Conservation (phyloP, 345 rosid genomes). For the Anastatica hierochuntica region DNA sequence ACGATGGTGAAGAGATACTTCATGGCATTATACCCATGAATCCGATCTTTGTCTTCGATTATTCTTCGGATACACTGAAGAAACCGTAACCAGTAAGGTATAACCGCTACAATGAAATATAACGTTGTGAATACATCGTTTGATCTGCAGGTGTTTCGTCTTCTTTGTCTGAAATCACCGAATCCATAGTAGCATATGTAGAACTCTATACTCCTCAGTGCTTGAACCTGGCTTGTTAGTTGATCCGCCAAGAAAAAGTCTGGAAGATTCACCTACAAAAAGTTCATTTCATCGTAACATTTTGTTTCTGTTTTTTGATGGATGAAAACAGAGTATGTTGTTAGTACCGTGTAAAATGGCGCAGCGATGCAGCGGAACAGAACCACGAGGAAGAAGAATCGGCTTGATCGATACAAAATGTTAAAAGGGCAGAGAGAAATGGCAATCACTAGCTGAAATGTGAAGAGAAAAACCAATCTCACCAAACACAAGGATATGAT, state of each 20-base stretch:
- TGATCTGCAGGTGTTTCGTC: constrained; percentile 29
- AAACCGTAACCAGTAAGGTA: constrained; percentile 48
- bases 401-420: constrained; percentile 25
- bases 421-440: constrained; percentile 21
- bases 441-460: constrained; percentile 15
- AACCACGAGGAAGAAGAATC: constrained; percentile 19
- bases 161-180: constrained; percentile 40
- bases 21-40: constrained; percentile 42
- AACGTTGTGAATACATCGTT: constrained; percentile 29
- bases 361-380: constrained; percentile 28
- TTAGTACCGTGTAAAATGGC: constrained; percentile 24
- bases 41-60: constrained; percentile 41
- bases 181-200: constrained; percentile 60
- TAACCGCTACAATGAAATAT: constrained; percentile 41
- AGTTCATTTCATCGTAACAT: neutral
- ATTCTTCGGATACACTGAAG: constrained; percentile 54
- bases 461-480: neutral
- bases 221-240: constrained; percentile 77
- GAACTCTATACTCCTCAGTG: constrained; percentile 62
- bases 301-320: neutral
- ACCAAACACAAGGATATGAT: neutral
- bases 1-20: constrained; percentile 52
- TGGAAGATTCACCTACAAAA: constrained; percentile 48
- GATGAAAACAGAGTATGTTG: neutral
- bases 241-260: constrained; percentile 85